Evolutionary conservation across 176 grass and related monocot species (phyloP).

Genomic region (Cocos nucifera): DNA sequence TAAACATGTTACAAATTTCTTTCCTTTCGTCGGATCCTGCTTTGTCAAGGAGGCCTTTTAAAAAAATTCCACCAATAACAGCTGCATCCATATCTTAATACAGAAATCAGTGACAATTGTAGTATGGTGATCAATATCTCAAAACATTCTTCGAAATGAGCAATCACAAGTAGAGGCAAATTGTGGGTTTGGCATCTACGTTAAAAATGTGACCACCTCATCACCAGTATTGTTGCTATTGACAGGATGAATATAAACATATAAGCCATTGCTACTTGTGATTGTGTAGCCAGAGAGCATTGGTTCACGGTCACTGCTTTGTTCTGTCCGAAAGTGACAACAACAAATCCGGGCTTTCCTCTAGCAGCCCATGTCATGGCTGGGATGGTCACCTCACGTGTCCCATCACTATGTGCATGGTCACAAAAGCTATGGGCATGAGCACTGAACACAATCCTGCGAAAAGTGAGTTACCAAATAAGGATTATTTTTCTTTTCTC

Average conservation of each 20-base stretch:
- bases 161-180: neutral
- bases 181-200: neutral
- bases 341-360: conserved; percentile 48
- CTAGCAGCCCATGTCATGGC: conserved; percentile 56
- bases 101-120: no score
- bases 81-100: no score
- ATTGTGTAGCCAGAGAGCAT: conserved; percentile 49
- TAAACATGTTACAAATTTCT: no score
- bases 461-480: conserved; percentile 4
- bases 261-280: conserved; percentile 42
- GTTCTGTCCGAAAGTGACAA: conserved; percentile 47
- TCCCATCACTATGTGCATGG: conserved; percentile 50
- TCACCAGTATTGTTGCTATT: conserved; percentile 17
- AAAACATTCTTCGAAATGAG: no score
- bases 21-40: no score
- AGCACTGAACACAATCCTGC: conserved; percentile 66
- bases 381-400: conserved; percentile 53
- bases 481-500: neutral
- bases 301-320: conserved; percentile 28
- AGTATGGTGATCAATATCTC: no score
- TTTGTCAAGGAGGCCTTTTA: no score
- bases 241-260: conserved; percentile 31
- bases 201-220: conserved; percentile 22
- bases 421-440: conserved; percentile 65
- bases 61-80: no score